Conservation (phyloP, 106 monocot species). For the Iris macrosiphon region DNA sequence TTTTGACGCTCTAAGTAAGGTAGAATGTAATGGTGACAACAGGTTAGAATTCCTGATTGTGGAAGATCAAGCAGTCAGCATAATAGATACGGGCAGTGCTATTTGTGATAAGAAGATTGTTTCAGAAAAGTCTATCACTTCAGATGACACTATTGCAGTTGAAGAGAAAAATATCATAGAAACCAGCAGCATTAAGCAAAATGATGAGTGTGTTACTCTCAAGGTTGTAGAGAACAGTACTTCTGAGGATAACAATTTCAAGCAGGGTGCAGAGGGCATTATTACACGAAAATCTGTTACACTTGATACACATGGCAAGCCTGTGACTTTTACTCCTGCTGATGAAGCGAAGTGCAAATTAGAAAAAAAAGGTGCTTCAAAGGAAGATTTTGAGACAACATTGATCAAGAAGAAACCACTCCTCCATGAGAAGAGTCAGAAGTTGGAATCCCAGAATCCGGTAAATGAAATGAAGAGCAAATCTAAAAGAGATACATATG, state of each 20-base stretch:
- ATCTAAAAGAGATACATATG: constrained; percentile 13
- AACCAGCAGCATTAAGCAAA: constrained; percentile 18
- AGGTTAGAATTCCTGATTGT: constrained; percentile 10
- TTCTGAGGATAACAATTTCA: constrained; percentile 7
- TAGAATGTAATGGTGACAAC: constrained; percentile 9
- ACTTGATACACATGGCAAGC: constrained; percentile 2
- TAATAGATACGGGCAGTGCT: neutral
- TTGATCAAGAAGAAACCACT: constrained; percentile 5
- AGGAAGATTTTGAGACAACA: constrained; percentile 6
- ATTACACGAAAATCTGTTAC: neutral
- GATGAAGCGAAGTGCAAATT: constrained; percentile 20
- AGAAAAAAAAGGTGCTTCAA: constrained; percentile 9
- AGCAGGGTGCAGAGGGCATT: neutral
- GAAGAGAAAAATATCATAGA: constrained; percentile 41
- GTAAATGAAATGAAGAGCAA: constrained; percentile 9
- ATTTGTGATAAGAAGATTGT: constrained; percentile 21
- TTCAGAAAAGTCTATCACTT: constrained; percentile 18
- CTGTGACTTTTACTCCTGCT: neutral
- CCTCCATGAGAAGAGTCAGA: constrained; percentile 3
- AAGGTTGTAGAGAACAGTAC: constrained; percentile 16
- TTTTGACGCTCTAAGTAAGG: constrained; percentile 2
- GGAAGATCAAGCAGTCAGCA: neutral
- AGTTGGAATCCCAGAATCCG: neutral
- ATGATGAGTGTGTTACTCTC: constrained; percentile 7
- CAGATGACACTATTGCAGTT: constrained; percentile 9